Base-by-base conservation (phyloP, 2,329 filamentous ascomycete species). In the Trichoderma sp. region DNA sequence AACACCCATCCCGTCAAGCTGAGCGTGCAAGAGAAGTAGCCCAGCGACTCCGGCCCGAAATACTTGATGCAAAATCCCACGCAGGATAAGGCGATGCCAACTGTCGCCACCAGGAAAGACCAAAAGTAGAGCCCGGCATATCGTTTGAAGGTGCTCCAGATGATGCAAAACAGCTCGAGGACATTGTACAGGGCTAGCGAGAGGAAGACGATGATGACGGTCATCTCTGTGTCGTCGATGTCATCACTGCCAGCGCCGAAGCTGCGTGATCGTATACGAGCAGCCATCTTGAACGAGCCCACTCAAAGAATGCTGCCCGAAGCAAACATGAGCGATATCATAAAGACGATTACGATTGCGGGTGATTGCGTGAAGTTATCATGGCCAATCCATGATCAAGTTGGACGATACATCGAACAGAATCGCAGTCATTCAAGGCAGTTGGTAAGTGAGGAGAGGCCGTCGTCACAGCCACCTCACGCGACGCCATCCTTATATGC, bases 11-110 rank as follows among this genome's bases (percentile, higher is more conserved):
- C 72, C 6, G 68, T 50, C 15, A 69, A 69, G 21, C 71, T 70
- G 2, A 71, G 60, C 5, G 68, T 69, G 44, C 64, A 66, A 1
- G 64, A 63, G 3, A 71, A 65, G 45, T 69, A 70, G 3, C 64
- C 64, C n/a, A 66, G 50, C 14, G 64, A 66, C 1, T 7, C 6
- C 5, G 64, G 50, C 5, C 64, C 74, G 21, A 74, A 71, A 19
- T 70, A 72, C 67, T 82, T 82, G 56, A 83, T 72, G 26, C 82
- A 61, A 69, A 83, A 83, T 0, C 82, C 83, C 0, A 82, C 62
- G 1, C 77, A 73, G 58, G 83, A 74, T 0, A 73, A 65, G 0
- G 73, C 65, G 6, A 78, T 70, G 2, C 76, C 77, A 21, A 71
- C 69, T 0, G 75, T 74, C 1, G 76, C 71, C 9, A 73, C 66